phyloP scores from a whole-genome alignment of 331 rosid genomes.

The Arachis monticola region DNA sequence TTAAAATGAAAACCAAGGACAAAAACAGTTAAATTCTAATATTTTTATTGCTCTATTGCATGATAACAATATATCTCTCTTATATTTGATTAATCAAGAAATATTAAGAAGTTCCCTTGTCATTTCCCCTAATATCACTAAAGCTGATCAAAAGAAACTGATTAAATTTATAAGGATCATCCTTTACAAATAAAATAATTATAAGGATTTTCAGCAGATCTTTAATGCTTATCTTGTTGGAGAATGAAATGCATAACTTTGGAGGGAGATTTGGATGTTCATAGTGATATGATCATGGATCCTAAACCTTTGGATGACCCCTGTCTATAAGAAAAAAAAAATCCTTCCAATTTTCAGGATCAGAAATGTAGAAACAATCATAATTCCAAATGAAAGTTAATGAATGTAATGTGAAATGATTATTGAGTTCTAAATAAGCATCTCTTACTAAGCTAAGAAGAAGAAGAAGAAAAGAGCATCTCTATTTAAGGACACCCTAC shows the following conservation, averaged over 20 bases:
- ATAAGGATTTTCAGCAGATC: conserved; percentile 17
- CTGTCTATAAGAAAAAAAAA: background rate
- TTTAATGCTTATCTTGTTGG: conserved; percentile 16
- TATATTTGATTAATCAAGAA: background rate
- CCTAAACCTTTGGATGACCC: background rate
- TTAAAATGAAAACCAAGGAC: conserved; percentile 12
- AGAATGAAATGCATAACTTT: background rate
- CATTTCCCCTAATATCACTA: background rate
- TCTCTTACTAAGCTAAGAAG: background rate
- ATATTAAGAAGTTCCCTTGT: background rate
- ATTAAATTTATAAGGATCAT: conserved; percentile 7
- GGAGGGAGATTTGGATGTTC: background rate
- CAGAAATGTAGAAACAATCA: no score
- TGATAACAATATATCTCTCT: conserved; percentile 4
- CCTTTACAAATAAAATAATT: background rate
- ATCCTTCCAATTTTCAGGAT: background rate
- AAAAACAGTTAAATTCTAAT: background rate
- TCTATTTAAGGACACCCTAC: no score
- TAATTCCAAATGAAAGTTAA: background rate
- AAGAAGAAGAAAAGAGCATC: no score
- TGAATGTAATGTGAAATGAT: background rate
- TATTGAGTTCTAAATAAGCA: background rate
- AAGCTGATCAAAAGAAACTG: conserved; percentile 15
- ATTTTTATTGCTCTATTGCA: conserved; percentile 22
- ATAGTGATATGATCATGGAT: no score